Evolutionary conservation across 495 filamentous ascomycete genomes (phyloP).

Genomic region (Podospora appendiculata): DNA sequence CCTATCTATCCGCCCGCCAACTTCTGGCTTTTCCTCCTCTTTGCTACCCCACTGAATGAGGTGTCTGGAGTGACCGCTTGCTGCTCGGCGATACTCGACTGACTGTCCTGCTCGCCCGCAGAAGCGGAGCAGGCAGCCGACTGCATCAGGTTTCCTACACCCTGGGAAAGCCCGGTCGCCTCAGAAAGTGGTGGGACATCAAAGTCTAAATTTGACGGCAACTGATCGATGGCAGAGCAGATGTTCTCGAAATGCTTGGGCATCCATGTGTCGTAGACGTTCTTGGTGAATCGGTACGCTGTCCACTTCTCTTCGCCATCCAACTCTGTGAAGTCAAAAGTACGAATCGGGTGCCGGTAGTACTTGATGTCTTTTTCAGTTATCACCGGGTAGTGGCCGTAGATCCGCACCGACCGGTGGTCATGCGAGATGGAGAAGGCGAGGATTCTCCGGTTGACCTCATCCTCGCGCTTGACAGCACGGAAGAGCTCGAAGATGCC

Average conservation of each 20-base stretch:
- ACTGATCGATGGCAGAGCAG: slow-evolving; percentile 32
- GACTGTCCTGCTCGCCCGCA: slow-evolving; percentile 1
- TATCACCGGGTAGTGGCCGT: slow-evolving; percentile 4
- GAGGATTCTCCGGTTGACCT: slow-evolving; percentile 5
- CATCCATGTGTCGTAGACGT: slow-evolving; percentile 34
- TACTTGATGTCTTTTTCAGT: slow-evolving; percentile 1
- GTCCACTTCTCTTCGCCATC: slow-evolving; percentile 11
- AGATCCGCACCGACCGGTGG: slow-evolving; percentile 1
- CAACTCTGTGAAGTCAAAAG: background rate
- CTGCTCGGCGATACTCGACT: slow-evolving; percentile 6
- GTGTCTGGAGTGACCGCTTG: background rate
- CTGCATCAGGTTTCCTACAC: slow-evolving; percentile 4
- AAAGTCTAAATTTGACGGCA: slow-evolving; percentile 27
- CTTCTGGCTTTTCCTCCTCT: background rate
- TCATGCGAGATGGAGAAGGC: background rate
- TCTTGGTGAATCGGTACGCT: slow-evolving; percentile 1
- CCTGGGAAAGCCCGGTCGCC: slow-evolving; percentile 7
- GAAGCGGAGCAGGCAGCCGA: background rate
- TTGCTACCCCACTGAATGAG: background rate
- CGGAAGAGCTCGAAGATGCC: slow-evolving; percentile 29
- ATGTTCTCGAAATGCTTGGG: slow-evolving; percentile 31
- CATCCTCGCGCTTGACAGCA: slow-evolving; percentile 24
- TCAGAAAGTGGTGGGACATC: slow-evolving; percentile 8
- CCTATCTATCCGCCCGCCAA: too few relatives aligned
- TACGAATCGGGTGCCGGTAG: slow-evolving; percentile 2